Base-by-base conservation (phyloP, 192 early-diverging fungal species). In the Coemansia asiatica region DNA sequence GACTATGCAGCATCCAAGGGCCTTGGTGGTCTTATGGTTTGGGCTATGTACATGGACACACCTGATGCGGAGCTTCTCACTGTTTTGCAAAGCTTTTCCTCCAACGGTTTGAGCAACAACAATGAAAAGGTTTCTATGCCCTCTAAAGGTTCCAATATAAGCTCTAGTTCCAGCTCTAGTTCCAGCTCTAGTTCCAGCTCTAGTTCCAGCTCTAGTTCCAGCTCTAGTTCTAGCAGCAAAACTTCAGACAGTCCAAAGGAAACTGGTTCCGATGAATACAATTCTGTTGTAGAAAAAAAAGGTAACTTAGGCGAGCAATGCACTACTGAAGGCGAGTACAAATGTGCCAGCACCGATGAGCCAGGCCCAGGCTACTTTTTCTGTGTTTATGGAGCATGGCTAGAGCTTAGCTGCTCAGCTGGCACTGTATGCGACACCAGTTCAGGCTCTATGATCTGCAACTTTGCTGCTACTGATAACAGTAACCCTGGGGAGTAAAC, bases 11-110 rank as follows among this genome's bases (percentile, higher is more conserved):
- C 72, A 19, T 69, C 75, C 13, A 70, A 85, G 33, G 74, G 74
- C 8, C 68, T 91, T 10, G 85, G 67, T 40, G 88, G 88, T 21
- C 63, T 83, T 28, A 87, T 89, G 86, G 67, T 87, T 2, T 89
- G 87, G 86, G 29, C 61, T 5, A 54, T 63, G 46, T 28, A 63
- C 21, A 63, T 63, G 61, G 61, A 63, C 15, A n/a, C 22, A 19
- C 21, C 53, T 28, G 79, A 83, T 38, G 75, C 71, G 48, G 86
- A 87, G 66, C 59, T 89, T 47, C 46, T 88, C 27, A 31, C 67
- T 54, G 57, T 55, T 9, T 29, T 67, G 35, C 19, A 49, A 7
- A 59, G 36, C 5, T 64, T 54, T n/a, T 23, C 51, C 6, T 54
- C 51, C 6, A 28, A 27, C 28, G 51, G 51, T 2, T 51, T 21